Conservation (phyloP, 768 basidiomycete genomes). For the Sutorius australiensis region DNA sequence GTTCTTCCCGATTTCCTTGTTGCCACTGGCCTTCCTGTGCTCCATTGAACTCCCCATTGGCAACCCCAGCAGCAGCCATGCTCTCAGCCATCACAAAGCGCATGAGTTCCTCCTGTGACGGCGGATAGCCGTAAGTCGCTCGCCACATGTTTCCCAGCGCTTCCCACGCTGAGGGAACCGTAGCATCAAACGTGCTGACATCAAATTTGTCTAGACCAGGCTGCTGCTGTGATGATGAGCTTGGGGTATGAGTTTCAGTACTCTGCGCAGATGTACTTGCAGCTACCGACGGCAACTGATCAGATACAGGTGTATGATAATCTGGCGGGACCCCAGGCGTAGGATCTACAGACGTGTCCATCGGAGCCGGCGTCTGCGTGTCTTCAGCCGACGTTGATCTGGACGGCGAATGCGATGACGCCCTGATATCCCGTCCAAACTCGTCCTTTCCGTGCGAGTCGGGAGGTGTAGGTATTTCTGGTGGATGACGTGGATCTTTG, state of each 20-base stretch:
- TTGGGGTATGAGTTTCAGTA: slow-evolving; percentile 28
- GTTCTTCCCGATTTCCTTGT: slow-evolving; percentile 24
- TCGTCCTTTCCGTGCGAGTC: slow-evolving; percentile 65
- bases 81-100: slow-evolving; percentile 55
- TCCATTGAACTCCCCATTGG: slow-evolving; percentile 13
- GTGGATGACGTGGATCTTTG: slow-evolving; percentile 23
- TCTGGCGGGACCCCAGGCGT: slow-evolving; percentile 42
- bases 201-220: slow-evolving; percentile 67
- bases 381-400: slow-evolving; percentile 26
- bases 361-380: slow-evolving; percentile 28
- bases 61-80: slow-evolving; percentile 18
- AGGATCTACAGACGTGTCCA: slow-evolving; percentile 39
- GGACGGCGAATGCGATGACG: slow-evolving; percentile 40
- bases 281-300: slow-evolving; percentile 43
- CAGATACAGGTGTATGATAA: slow-evolving; percentile 45
- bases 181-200: slow-evolving; percentile 68
- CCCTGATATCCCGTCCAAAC: slow-evolving; percentile 79
- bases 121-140: slow-evolving; percentile 60
- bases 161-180: slow-evolving; percentile 73
- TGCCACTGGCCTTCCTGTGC: slow-evolving; percentile 25
- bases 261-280: slow-evolving; percentile 54
- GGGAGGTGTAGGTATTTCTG: slow-evolving; percentile 23
- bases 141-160: slow-evolving; percentile 76
- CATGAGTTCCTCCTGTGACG: slow-evolving; percentile 75
- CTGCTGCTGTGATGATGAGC: slow-evolving; percentile 39